These are phyloP conservation scores for Lithohypha guttulata DNA, from an alignment of 2,329 filamentous ascomycete genomes.

Conservation along the genomic window DNA sequence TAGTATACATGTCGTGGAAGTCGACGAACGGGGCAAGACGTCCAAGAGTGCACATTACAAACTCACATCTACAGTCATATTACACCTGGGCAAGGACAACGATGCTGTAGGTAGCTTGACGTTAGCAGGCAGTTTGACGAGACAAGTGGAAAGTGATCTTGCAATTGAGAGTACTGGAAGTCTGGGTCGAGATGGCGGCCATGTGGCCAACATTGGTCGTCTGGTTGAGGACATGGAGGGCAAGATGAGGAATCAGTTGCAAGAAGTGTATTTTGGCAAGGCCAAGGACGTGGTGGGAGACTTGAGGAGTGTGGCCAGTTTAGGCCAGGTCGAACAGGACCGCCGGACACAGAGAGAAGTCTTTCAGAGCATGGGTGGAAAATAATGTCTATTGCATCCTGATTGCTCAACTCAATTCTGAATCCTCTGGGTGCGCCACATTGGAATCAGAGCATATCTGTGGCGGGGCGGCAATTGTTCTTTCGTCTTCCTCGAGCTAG, in stretches of 20 bases:
- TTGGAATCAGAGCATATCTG: too few relatives aligned
- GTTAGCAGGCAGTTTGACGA: slow-evolving; percentile 93
- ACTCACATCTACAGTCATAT: slow-evolving; percentile 90
- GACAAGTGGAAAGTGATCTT: slow-evolving; percentile 87
- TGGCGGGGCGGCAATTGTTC: too few relatives aligned
- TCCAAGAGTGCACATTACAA: slow-evolving; percentile 75
- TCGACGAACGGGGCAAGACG: slow-evolving; percentile 71
- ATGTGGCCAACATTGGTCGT: slow-evolving; percentile 88
- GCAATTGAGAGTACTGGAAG: slow-evolving; percentile 51
- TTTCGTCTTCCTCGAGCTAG: too few relatives aligned
- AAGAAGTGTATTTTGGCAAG: slow-evolving; percentile 99
- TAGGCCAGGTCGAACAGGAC: slow-evolving; percentile 20
- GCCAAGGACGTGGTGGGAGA: slow-evolving; percentile 97
- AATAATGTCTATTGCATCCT: too few relatives aligned
- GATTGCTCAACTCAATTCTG: too few relatives aligned
- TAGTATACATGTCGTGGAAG: slow-evolving; percentile 97
- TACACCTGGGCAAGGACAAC: slow-evolving; percentile 54
- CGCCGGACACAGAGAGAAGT: slow-evolving; percentile 20
- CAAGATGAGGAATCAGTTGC: slow-evolving; percentile 92
- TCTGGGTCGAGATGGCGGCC: slow-evolving; percentile 61
- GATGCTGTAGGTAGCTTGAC: slow-evolving; percentile 72
- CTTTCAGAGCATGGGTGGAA: slow-evolving; percentile 20
- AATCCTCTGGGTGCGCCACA: too few relatives aligned
- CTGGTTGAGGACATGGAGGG: slow-evolving; percentile 99
- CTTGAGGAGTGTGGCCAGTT: slow-evolving; percentile 54